Evolutionary conservation across 2,329 filamentous ascomycete species (phyloP).

Genomic region (Penicillium sp.): DNA sequence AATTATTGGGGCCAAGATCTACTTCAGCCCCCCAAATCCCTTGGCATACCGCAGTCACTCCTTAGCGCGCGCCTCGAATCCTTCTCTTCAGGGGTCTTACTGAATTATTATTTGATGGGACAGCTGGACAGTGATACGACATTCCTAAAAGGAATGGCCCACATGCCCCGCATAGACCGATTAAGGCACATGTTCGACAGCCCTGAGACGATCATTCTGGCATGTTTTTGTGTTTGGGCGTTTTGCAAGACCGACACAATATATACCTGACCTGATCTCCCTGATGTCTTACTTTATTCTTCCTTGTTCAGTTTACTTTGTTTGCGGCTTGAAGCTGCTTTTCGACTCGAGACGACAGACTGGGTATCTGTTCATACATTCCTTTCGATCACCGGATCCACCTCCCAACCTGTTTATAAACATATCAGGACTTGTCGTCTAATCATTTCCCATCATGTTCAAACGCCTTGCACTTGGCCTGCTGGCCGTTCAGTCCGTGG

Average conservation of each 20-base stretch:
- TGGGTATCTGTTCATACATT: neutral
- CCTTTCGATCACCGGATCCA: neutral
- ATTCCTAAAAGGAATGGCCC: slow-evolving; percentile 13
- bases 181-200: neutral
- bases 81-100: neutral
- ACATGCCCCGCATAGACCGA: neutral
- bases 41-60: slow-evolving; percentile 2
- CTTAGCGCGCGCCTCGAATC: neutral
- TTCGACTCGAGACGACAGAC: neutral
- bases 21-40: neutral
- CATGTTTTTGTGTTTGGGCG: neutral
- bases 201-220: slow-evolving; percentile 9
- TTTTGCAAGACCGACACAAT: neutral
- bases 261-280: slow-evolving; percentile 6
- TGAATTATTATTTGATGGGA: neutral
- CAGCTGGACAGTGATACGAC: neutral
- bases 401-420: neutral
- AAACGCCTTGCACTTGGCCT: slow-evolving; percentile 31
- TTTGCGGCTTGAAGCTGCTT: slow-evolving; percentile 10
- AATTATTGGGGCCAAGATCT: neutral
- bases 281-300: neutral
- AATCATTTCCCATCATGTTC: slow-evolving; percentile 22
- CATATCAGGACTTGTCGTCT: neutral
- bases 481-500: slow-evolving; percentile 31
- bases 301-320: neutral